phyloP scores from a whole-genome alignment of 2,329 filamentous ascomycete genomes.

The Colletotrichum spinosum region DNA sequence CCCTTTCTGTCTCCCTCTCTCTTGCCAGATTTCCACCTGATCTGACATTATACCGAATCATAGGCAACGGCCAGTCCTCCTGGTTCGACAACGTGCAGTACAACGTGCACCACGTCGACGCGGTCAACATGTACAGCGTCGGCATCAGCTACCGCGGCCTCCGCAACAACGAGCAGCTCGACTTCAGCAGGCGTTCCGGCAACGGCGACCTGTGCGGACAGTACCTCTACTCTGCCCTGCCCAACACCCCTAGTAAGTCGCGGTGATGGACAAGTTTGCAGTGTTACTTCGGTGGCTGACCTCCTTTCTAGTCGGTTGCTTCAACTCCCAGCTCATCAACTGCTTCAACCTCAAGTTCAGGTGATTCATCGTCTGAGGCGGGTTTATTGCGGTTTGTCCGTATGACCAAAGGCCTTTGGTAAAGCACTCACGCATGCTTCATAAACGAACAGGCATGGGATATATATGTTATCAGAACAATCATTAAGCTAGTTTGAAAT shows the following conservation, averaged over 20 bases:
- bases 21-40: neutral
- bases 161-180: constrained; percentile 38
- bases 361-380: too few species aligned
- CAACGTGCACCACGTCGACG: constrained; percentile 24
- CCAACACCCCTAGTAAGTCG: neutral
- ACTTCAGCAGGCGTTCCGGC: constrained; percentile 36
- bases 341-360: constrained; percentile 2
- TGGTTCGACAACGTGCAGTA: constrained; percentile 39
- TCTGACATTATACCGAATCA: neutral
- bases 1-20: neutral
- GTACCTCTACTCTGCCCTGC: constrained; percentile 3
- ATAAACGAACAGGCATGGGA: too few species aligned
- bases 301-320: neutral
- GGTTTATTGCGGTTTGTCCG: too few species aligned
- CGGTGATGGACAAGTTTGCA: neutral
- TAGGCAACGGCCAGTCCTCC: constrained; percentile 36
- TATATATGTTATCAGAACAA: too few species aligned
- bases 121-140: constrained; percentile 36
- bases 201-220: constrained; percentile 31
- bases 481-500: too few species aligned
- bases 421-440: too few species aligned
- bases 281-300: neutral
- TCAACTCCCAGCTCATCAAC: constrained; percentile 7
- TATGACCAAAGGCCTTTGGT: too few species aligned
- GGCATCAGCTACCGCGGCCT: constrained; percentile 39